These are phyloP conservation scores for Suhomyces maxii DNA, from an alignment of 1,139 yeast species.

Conservation along the genomic window DNA sequence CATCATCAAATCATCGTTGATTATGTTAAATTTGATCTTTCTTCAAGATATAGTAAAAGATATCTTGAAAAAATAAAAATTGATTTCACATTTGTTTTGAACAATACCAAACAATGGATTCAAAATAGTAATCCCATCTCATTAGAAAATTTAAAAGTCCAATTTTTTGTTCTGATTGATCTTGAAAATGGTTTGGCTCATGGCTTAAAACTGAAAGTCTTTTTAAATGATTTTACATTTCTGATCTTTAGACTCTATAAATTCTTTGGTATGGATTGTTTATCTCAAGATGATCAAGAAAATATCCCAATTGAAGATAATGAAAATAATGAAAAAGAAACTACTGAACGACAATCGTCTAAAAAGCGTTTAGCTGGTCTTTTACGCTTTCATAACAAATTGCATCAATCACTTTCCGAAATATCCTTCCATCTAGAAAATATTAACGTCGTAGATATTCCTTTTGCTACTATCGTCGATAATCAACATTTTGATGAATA, in stretches of 20 bases:
- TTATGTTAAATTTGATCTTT: slow-evolving; percentile 22
- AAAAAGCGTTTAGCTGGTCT: slow-evolving; percentile 7
- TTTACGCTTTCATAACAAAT: slow-evolving; percentile 16
- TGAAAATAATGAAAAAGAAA: not conserved
- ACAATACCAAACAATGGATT: slow-evolving; percentile 13
- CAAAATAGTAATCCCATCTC: not conserved
- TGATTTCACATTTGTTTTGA: slow-evolving; percentile 17
- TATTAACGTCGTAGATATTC: slow-evolving; percentile 32
- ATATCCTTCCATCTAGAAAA: slow-evolving; percentile 36
- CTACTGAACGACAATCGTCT: not conserved
- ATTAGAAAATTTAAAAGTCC: slow-evolving; percentile 22
- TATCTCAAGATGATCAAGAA: slow-evolving; percentile 1
- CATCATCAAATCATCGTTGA: slow-evolving; percentile 20
- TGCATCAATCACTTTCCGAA: slow-evolving; percentile 19
- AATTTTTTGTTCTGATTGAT: slow-evolving; percentile 22
- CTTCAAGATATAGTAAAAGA: slow-evolving; percentile 25
- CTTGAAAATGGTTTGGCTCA: slow-evolving; percentile 22
- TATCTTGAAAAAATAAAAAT: slow-evolving; percentile 21
- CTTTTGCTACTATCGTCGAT: slow-evolving; percentile 33
- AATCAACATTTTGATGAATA: slow-evolving; percentile 28
- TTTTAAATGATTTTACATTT: slow-evolving; percentile 28
- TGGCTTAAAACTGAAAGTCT: slow-evolving; percentile 22
- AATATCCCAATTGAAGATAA: not conserved
- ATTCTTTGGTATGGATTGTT: slow-evolving; percentile 3
- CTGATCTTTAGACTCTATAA: slow-evolving; percentile 30